Base-by-base conservation (phyloP, 176 grass and related monocot species). In the Carex kokanica region DNA sequence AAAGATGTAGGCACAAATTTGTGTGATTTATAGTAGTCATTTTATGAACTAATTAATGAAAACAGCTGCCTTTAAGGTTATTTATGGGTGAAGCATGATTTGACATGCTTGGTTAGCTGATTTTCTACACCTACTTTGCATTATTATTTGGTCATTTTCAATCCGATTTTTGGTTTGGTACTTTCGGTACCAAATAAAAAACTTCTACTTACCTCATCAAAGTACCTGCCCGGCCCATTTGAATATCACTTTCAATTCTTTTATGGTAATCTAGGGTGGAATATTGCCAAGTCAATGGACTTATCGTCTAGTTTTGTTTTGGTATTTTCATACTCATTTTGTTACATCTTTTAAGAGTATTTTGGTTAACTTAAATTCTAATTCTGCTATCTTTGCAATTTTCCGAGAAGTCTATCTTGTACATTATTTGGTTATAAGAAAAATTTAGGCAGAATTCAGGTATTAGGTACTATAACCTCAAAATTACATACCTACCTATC, bases 61-160 rank as follows among this genome's bases (percentile, higher is more conserved):
- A 74, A 52, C 21, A 74, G 4, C 11, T 53, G n/a, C 25, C 0
- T 74, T 74, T 52, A 52, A 29, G 71, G 71, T 21, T 74, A 47
- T 74, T 51, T 52, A 74, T 52, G 45, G 71, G 59, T 74, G 49
- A 47, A 47, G 41, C 69, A 69, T 51, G 17, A 23, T 49, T 25
- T 40, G n/a, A 14, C 18, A 74, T 74, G 20, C 10, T 24, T 73
- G n/a, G 41, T 24, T 24, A 74, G 69, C 18, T 74, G 41, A 74
- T 74, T 51, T 69, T 51, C 41, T 23, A 23, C 69, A 74, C 69
- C 69, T 74, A 73, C 69, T 73, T 73, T 23, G 40, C 40, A 73
- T 73, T 74, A 47, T 73, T 4, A 49, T 43, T 43, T 38, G 5
- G 36, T 73, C 69, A 18, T 12, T 73, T 73, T 47, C 69, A 73